phyloP scores from a whole-genome alignment of 768 basidiomycete genomes.

The Auriscalpium vulgare region DNA sequence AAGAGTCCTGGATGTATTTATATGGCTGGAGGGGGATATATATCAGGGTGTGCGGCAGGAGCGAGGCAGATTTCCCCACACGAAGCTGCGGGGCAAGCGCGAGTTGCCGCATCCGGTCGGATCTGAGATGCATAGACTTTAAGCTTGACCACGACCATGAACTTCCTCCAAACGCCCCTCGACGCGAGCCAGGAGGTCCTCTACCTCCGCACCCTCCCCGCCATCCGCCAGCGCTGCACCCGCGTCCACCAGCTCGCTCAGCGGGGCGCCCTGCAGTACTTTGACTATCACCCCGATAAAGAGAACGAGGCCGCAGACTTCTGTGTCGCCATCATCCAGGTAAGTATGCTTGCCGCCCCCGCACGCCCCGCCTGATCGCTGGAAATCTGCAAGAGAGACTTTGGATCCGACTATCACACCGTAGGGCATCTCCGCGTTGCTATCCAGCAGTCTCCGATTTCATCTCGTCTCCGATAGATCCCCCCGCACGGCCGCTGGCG shows the following conservation, averaged over 20 bases:
- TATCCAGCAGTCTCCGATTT: neutral
- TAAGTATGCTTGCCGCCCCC: constrained; percentile 23
- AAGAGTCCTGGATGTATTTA: neutral
- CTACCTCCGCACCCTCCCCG: constrained; percentile 79
- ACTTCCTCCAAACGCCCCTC: neutral
- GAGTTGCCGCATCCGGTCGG: neutral
- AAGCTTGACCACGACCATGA: constrained; percentile 8
- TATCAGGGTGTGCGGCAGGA: neutral
- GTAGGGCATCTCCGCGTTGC: constrained; percentile 31
- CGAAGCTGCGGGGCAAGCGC: neutral
- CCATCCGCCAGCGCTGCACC: constrained; percentile 82
- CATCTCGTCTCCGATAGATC: constrained; percentile 39
- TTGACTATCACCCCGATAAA: constrained; percentile 75
- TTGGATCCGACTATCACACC: constrained; percentile 54
- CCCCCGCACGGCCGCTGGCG: constrained; percentile 87
- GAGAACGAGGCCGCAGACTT: constrained; percentile 63
- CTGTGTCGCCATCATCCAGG: constrained; percentile 74
- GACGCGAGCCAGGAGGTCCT: constrained; percentile 34
- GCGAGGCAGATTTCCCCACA: neutral
- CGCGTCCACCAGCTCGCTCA: constrained; percentile 74
- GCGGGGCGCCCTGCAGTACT: constrained; percentile 72
- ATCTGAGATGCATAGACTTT: neutral
- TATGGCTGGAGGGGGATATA: neutral
- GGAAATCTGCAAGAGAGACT: constrained; percentile 55
- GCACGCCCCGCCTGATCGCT: neutral